phyloP scores from a whole-genome alignment of 352 stramenopile species.

The Pythium rhizo-oryzae region DNA sequence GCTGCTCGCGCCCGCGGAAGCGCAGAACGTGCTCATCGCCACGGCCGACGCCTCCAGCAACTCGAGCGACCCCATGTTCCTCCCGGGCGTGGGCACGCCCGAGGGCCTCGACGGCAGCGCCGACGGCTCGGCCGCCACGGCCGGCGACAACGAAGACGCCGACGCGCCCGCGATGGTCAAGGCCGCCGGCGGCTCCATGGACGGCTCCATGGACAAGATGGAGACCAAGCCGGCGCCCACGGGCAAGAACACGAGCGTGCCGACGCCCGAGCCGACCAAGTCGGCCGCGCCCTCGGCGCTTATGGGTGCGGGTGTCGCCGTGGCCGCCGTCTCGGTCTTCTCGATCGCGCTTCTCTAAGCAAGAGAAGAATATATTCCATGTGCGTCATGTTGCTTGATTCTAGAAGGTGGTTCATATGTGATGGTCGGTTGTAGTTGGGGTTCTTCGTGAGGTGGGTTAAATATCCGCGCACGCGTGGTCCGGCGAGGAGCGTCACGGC shows the following conservation, averaged over 20 bases:
- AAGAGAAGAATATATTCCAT: not conserved
- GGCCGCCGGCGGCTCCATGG: not conserved
- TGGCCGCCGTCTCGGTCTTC: conserved; percentile 1
- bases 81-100: conserved; percentile 28
- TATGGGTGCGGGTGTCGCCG: conserved; percentile 1
- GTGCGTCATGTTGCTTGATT: conserved; percentile 3
- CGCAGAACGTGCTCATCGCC: conserved; percentile 5
- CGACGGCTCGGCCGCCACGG: conserved; percentile 4
- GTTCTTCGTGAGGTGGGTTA: conserved; percentile 19
- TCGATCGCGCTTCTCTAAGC: conserved; percentile 11
- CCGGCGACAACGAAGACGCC: conserved; percentile 5
- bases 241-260: conserved; percentile 2
- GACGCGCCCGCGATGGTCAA: conserved; percentile 2
- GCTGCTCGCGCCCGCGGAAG: conserved; percentile 8
- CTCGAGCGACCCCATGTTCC: conserved; percentile 13
- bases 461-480: conserved; percentile 29
- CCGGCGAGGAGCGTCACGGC: conserved; percentile 11
- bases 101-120: conserved; percentile 8
- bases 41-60: not conserved
- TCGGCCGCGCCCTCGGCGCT: conserved; percentile 7
- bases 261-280: conserved; percentile 11
- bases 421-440: not conserved
- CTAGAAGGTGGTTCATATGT: not conserved
- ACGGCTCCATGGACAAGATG: conserved; percentile 7
- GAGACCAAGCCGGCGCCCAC: conserved; percentile 1